Percentiles rank a stretch among this genome's conserved stretches.
Conservation (phyloP, 2,329 filamentous ascomycete species). For the Karstenula rhodostoma region DNA sequence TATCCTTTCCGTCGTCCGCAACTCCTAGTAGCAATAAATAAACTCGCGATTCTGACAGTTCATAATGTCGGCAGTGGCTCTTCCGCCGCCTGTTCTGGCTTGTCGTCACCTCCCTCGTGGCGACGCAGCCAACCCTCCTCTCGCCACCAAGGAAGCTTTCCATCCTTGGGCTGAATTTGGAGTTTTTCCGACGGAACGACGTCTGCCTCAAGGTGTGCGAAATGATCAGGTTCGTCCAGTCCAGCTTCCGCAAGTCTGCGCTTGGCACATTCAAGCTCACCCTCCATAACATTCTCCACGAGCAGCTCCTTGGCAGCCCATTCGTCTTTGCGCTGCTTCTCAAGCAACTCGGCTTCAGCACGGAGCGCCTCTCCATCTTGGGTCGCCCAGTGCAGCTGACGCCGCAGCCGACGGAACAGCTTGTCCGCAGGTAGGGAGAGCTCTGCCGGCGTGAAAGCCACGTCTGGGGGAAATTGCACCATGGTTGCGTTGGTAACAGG, state of each 20-base stretch:
- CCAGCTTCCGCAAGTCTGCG: conserved; percentile 45
- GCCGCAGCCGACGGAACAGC: conserved; percentile 68
- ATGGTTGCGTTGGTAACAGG: conserved; percentile 66
- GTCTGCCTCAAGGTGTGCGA: conserved; percentile 49
- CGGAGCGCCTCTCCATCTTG: conserved; percentile 71
- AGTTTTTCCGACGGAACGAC: conserved; percentile 43
- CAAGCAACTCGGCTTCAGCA: conserved; percentile 70
- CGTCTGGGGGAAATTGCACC: conserved; percentile 63
- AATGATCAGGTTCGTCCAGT: conserved; percentile 39
- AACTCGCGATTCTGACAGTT: not conserved
- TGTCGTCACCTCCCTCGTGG: conserved; percentile 9
- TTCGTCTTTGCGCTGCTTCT: conserved; percentile 72
- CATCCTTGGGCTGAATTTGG: conserved; percentile 30
- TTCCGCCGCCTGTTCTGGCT: not conserved
- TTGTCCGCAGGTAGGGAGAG: conserved; percentile 70
- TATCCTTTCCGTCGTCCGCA: conserved; percentile 1
- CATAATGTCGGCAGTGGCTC: conserved; percentile 1
- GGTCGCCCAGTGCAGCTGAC: conserved; percentile 76
- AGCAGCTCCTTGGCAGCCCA: conserved; percentile 84
- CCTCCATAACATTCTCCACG: conserved; percentile 77
- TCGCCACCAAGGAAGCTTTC: conserved; percentile 47
- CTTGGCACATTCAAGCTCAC: conserved; percentile 61
- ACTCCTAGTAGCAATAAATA: not conserved
- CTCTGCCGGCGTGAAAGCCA: conserved; percentile 72
- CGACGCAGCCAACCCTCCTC: conserved; percentile 30